Base-by-base conservation (phyloP, 108 stramenopile species). In the Pinguiococcus pyrenoidosus region DNA sequence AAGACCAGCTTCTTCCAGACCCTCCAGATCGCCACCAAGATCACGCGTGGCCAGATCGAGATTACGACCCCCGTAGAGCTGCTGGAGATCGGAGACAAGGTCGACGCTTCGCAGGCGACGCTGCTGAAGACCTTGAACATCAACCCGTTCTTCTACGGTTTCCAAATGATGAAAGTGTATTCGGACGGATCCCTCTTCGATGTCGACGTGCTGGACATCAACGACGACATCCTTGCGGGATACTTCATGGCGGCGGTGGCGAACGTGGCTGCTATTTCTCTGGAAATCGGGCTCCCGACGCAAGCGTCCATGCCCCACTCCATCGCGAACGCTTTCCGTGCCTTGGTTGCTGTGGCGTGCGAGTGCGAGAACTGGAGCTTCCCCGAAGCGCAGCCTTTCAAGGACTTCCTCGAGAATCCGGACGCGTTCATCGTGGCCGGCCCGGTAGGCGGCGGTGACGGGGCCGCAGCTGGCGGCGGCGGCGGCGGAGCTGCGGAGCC, bases 1-100 rank as follows among this genome's bases (percentile, higher is more conserved):
- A 93, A 99, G 72, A 99, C 96, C 44, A 82, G 89, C 25, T 99
- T 95, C 65, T 99, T 99, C 89, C 96, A 99, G 58, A 92, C 91
- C 55, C 76, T 95, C 39, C 87, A 95, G 63, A 93, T 99, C 64
- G 80, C 90, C 47, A 99, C 96, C 73, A 99, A 99, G 83, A 99
- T 75, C 48, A 54, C 71, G 36, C 60, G 62, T 35, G 76, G 74
- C 39, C 76, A 75, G 66, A 99, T 99, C 73, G 96, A 99, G 76
- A 99, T 99, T 74, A 86, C 85, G 41, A 82, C 79, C 62, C 83
- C 85, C 56, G 85, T 90, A 17, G 66, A 85, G 41, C 81, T 97
- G 46, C 86, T 97, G 49, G 52, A 65, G 29, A 70, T 59, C 29
- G 95, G 94, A 34, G 89, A 90, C n/a, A 83, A 79, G 68, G 96